Base-by-base conservation (phyloP, 1,139 yeast species). In the Sugiyamaella paludigena region DNA sequence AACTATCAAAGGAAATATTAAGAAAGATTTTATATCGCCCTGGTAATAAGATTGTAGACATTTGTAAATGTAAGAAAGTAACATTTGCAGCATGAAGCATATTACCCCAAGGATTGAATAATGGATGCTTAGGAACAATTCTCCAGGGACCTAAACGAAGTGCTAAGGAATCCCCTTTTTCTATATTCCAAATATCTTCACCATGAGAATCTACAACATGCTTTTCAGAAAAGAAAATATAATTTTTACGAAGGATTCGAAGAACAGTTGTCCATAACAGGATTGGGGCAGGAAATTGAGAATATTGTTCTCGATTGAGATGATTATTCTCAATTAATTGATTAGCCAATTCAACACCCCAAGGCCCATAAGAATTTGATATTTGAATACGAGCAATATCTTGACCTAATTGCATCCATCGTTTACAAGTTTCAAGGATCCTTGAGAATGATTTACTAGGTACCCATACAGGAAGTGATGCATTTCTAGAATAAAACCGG, bases 31-130 rank as follows among this genome's bases (percentile, higher is more conserved):
- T 45, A 32, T 45, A 45, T 16, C 48, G 33, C 3, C 48, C 48
- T 12, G 48, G 48, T 19, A 41, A 32, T 24, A 45, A 32, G 2
- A 45, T 44, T 8, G 44, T 36, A 7, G 39, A 40, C 39, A 35
- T 32, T 16, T 38, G 43, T 15, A 47, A 15, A 13, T 34, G 41
- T 29, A 47, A 32, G 34, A 37, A 36, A 28, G 45, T 45, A 13
- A 63, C 67, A 43, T 59, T 61, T 32, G 62, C 48, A 11, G 66
- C 66, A 35, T 54, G 50, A 34, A 63, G 35, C 10, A 61, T 53
- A 7, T 53, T 44, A n/a, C 65, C 67, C 56, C 61, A 55, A 8
- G 58, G 55, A 30, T 56, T 56, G 3, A 60, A 60, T 36, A 42
- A 8, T 52, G 49, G 11, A 36, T 42, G 36, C 2, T 31, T 26